Conservation (phyloP, 1,139 yeast species). For the Yamadazyma siamensis region DNA sequence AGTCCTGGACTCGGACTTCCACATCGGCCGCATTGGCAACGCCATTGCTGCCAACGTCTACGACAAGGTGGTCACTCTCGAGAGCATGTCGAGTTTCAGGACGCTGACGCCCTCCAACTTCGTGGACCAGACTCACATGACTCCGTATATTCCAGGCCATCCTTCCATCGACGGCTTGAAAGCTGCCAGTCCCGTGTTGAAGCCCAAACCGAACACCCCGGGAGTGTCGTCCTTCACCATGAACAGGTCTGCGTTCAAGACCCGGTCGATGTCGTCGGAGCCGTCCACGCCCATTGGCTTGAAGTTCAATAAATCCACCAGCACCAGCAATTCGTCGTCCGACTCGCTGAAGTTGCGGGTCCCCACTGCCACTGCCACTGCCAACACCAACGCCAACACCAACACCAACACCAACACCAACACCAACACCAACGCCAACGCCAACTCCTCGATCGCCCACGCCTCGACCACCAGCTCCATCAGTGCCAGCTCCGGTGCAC, state of each 20-base stretch:
- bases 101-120: conserved; percentile 12
- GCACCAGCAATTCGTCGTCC: too few relatives aligned
- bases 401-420: too few relatives aligned
- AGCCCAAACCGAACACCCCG: conserved; percentile 3
- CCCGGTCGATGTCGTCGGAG: conserved; percentile 9
- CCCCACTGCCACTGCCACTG: too few relatives aligned
- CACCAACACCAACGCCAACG: too few relatives aligned
- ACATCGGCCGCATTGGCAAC: conserved; percentile 25
- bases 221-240: not conserved
- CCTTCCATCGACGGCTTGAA: conserved; percentile 1
- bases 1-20: conserved; percentile 8
- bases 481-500: conserved; percentile 9
- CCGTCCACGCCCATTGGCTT: conserved; percentile 13
- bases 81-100: conserved; percentile 12
- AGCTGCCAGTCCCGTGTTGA: conserved; percentile 5
- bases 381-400: too few relatives aligned
- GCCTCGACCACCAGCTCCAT: conserved; percentile 11
- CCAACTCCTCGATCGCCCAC: conserved; percentile 9
- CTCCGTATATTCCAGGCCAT: conserved; percentile 13
- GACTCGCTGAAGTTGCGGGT: too few relatives aligned
- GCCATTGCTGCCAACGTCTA: conserved; percentile 20
- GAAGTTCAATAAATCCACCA: too few relatives aligned
- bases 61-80: conserved; percentile 9
- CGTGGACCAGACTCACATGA: conserved; percentile 11
- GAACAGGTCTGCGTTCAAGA: conserved; percentile 8